A percentile compares a stretch with the other conserved stretches of the same genome.
These are phyloP conservation scores for Aspergillus conjunctus DNA, from an alignment of 495 filamentous ascomycete species.

Conservation along the genomic window DNA sequence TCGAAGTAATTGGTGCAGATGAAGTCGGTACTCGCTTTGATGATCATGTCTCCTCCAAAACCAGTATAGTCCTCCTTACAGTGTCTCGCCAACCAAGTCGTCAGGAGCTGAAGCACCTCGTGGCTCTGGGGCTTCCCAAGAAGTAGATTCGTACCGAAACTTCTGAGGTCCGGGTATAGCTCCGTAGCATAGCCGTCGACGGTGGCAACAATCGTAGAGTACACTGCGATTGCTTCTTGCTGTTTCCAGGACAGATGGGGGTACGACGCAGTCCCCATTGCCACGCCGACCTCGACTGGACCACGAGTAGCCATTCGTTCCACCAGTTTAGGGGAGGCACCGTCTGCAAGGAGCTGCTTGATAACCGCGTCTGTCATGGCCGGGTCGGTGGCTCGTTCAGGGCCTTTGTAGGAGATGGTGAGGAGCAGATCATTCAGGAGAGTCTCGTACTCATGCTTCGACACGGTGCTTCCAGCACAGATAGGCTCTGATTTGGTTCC, in stretches of 20 bases:
- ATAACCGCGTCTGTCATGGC: neutral
- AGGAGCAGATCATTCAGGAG: neutral
- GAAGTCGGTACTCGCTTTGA: neutral
- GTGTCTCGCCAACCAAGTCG: constrained; percentile 2
- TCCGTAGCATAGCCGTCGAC: constrained; percentile 1
- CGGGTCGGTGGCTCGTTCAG: neutral
- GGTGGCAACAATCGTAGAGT: neutral
- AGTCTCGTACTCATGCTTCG: neutral
- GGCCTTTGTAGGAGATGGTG: neutral
- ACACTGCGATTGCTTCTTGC: constrained; percentile 1
- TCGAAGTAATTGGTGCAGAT: constrained; percentile 4
- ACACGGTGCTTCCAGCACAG: neutral
- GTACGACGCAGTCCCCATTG: neutral
- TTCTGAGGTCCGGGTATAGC: neutral
- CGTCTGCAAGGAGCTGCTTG: neutral
- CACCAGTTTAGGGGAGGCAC: neutral
- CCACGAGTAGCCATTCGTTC: neutral
- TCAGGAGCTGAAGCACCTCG: neutral
- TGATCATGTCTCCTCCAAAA: constrained; percentile 4
- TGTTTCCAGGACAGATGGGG: neutral
- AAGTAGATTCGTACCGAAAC: neutral
- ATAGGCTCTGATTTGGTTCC: neutral
- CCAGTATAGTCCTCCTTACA: neutral
- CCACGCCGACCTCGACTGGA: neutral
- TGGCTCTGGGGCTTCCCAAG: neutral